Conservation (phyloP, 176 grass and related monocot species). For the Zoysia pacifica region DNA sequence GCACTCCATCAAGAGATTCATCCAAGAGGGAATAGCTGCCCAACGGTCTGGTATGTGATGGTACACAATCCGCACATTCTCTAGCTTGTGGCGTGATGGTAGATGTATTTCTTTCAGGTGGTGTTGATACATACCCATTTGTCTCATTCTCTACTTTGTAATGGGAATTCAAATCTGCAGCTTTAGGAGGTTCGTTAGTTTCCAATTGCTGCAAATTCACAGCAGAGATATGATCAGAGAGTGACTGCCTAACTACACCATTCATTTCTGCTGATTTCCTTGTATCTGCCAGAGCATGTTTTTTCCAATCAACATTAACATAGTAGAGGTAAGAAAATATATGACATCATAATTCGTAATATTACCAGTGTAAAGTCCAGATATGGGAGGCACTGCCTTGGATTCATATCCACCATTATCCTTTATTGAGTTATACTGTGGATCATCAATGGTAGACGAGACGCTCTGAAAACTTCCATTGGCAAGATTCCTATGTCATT, state of each 20-base stretch:
- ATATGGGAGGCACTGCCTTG: constrained; percentile 54
- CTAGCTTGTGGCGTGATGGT: background rate
- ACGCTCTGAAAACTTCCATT: constrained; percentile 56
- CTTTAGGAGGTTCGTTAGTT: constrained; percentile 41
- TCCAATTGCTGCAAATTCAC: constrained; percentile 43
- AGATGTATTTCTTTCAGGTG: constrained; percentile 43
- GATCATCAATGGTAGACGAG: constrained; percentile 14
- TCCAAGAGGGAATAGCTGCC: constrained; percentile 58
- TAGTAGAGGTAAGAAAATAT: background rate
- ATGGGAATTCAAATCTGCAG: constrained; percentile 42
- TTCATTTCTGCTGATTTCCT: constrained; percentile 39
- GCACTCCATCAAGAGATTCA: constrained; percentile 42
- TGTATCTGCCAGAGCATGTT: constrained; percentile 35
- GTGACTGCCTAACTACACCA: constrained; percentile 39
- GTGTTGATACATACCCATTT: constrained; percentile 22
- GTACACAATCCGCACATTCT: constrained; percentile 18
- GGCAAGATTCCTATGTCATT: constrained; percentile 54
- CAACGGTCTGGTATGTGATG: constrained; percentile 30
- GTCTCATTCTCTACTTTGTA: constrained; percentile 33
- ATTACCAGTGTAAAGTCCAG: constrained; percentile 70
- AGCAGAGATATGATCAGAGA: constrained; percentile 33
- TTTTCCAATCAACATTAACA: constrained; percentile 20
- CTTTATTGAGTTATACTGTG: constrained; percentile 39
- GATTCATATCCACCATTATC: constrained; percentile 47
- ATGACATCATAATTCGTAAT: background rate